Conservation (phyloP, 2,329 filamentous ascomycete genomes). For the Scytalidium lignicola region DNA sequence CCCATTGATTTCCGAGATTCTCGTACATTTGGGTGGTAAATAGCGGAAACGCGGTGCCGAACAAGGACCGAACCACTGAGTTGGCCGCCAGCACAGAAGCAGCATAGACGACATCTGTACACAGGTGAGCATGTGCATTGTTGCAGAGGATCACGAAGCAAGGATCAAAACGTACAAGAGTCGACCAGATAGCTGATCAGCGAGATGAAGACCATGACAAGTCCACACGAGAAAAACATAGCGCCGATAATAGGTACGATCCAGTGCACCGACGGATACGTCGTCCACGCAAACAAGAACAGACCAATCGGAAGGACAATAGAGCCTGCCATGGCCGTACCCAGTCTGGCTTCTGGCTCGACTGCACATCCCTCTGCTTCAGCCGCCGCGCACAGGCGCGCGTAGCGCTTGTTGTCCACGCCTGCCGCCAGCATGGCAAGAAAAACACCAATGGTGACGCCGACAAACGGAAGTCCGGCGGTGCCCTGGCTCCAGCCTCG, state of each 20-base stretch:
- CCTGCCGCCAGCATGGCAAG: slow-evolving; percentile 22
- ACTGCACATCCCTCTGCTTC: not conserved
- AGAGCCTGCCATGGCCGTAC: slow-evolving; percentile 72
- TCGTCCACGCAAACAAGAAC: slow-evolving; percentile 63
- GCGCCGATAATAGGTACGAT: slow-evolving; percentile 54
- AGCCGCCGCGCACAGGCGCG: slow-evolving; percentile 36
- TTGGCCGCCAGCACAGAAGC: slow-evolving; percentile 36
- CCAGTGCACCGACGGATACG: slow-evolving; percentile 50
- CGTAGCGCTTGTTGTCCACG: slow-evolving; percentile 43
- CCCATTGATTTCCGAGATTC: slow-evolving; percentile 30
- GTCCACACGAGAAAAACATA: slow-evolving; percentile 34
- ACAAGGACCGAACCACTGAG: slow-evolving; percentile 31
- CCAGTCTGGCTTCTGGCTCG: slow-evolving; percentile 68
- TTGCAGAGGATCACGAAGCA: not conserved
- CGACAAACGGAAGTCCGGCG: slow-evolving; percentile 57
- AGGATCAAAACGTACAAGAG: slow-evolving; percentile 41
- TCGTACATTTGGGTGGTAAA: slow-evolving; percentile 30
- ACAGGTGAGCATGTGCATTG: not conserved
- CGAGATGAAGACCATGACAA: slow-evolving; percentile 59
- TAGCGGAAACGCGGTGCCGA: slow-evolving; percentile 32
- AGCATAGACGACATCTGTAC: slow-evolving; percentile 35
- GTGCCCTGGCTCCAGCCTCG: slow-evolving; percentile 57
- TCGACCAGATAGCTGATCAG: slow-evolving; percentile 66
- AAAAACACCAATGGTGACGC: slow-evolving; percentile 33
- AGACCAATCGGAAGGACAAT: slow-evolving; percentile 71